phyloP scores from a whole-genome alignment of 305 asterid species.

The Fraxinus paxiana region DNA sequence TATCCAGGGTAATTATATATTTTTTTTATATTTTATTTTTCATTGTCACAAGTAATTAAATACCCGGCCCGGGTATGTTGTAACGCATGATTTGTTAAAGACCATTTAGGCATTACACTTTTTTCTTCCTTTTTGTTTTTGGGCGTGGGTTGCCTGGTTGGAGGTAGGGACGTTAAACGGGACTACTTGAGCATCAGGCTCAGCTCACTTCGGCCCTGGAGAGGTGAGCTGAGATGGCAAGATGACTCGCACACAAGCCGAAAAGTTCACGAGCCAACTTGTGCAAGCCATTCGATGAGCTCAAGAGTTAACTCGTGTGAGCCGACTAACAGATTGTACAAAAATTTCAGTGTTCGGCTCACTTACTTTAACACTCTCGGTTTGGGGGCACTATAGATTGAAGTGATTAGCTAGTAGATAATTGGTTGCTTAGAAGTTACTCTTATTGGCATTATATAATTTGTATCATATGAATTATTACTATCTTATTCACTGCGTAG shows the following conservation, averaged over 20 bases:
- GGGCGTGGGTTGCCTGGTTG: not conserved
- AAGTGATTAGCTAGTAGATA: not conserved
- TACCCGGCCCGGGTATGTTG: not conserved
- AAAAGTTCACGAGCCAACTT: not conserved
- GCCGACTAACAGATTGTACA: not conserved
- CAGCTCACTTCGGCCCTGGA: not conserved
- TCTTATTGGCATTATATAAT: not conserved
- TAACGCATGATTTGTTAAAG: not conserved
- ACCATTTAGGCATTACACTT: not conserved
- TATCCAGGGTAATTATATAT: constrained; percentile 38
- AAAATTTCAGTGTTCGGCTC: not conserved
- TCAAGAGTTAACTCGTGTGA: not conserved
- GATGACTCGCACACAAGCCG: no score
- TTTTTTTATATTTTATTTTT: not conserved
- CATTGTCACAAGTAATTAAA: not conserved
- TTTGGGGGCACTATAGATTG: not conserved
- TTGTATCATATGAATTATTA: not conserved
- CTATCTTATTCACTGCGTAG: not conserved
- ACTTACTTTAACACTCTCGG: not conserved
- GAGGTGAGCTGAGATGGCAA: not conserved
- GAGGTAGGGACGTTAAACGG: not conserved
- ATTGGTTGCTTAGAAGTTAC: not conserved
- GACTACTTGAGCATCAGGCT: not conserved
- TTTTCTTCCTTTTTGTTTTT: not conserved
- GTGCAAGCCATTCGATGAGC: not conserved